A percentile compares a stretch with the other conserved stretches of the same genome.
phyloP scores from a whole-genome alignment of 371 early-diverging fungal species.

The Amoeboaphelidium protococcarum region DNA sequence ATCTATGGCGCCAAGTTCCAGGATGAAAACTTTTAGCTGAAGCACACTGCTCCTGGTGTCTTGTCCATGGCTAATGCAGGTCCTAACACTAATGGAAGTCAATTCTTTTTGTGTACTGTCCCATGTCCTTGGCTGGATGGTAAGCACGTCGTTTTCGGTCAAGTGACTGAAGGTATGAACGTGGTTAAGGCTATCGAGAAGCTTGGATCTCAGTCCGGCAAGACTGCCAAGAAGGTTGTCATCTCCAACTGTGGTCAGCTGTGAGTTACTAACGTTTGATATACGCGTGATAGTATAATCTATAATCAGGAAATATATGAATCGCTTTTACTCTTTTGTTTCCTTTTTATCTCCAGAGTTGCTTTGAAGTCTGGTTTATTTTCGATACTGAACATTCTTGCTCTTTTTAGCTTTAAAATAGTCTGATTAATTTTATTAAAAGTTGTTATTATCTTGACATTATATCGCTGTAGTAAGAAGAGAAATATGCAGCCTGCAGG shows the following conservation, averaged over 20 bases:
- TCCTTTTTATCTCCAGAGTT: too few relatives aligned
- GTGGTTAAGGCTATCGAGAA: slow-evolving; percentile 52
- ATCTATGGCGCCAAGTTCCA: slow-evolving; percentile 34
- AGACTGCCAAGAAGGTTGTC: slow-evolving; percentile 27
- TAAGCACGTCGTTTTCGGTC: slow-evolving; percentile 98
- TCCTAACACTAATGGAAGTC: slow-evolving; percentile 79
- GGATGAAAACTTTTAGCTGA: slow-evolving; percentile 32
- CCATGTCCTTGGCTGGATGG: slow-evolving; percentile 79
- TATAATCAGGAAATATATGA: too few relatives aligned
- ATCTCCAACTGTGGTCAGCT: slow-evolving; percentile 56
- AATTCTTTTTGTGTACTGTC: slow-evolving; percentile 90
- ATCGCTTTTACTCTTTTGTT: too few relatives aligned
- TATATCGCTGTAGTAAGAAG: too few relatives aligned
- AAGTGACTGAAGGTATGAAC: slow-evolving; percentile 51
- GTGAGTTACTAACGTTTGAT: too few relatives aligned
- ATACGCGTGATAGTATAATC: too few relatives aligned
- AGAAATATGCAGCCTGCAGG: too few relatives aligned
- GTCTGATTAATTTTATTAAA: too few relatives aligned
- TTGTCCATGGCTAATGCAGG: slow-evolving; percentile 25
- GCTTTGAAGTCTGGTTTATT: too few relatives aligned
- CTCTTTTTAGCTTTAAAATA: too few relatives aligned
- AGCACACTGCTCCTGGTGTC: slow-evolving; percentile 8
- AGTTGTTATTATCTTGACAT: too few relatives aligned
- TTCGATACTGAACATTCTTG: too few relatives aligned
- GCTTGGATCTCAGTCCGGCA: slow-evolving; percentile 36